Evolutionary conservation across 2,329 filamentous ascomycete species (phyloP), one percentile per base, ranked within the genome.

Genomic region (Penicillium concentricum): DNA sequence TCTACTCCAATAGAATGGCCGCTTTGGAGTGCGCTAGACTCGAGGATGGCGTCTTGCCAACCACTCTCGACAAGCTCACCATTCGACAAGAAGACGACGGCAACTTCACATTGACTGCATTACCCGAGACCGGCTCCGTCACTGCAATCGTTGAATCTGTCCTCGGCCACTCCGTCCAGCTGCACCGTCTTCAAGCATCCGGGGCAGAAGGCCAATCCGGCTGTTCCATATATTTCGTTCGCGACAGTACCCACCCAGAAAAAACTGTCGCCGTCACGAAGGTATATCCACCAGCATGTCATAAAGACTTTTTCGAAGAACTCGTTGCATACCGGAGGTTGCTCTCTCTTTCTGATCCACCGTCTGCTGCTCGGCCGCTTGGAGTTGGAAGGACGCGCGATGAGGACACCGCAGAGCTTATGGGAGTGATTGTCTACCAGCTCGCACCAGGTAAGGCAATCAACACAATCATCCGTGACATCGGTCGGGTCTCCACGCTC

Each of bases 391-490:
- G 47, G 15, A 50, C 35, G 18, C 47, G 47, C 18, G 35, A 50
- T 42, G 47, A 50, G 4, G 30, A 22, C 18, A 50, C 35, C 4
- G 26, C 35, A 24, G 35, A 50, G 34, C 47, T 13, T 7, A 50
- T 50, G 35, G 47, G 47, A 9, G 47, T 50, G 37, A 42, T 50
- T 42, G 47, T 50, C 35, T 50, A 50, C 18, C 47, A 50, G 24
- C 35, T 42, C 6, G 47, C 47, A 30, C 35, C n/a, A 22, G 47
- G 47, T 9, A 32, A 30, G 3, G 47, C 47, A 50, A 41, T 50
- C 37, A 50, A 50, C 24, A 50, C 47, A 42, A 50, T 50, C 2
- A 50, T 50, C 15, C 47, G 47, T 30, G 47, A 50, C 5, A 50
- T 50, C 24, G 47, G 47, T 13, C 47, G 47, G 9, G 15, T 50